phyloP scores from a whole-genome alignment of 345 rosid species.

The Toxicodendron radicans region DNA sequence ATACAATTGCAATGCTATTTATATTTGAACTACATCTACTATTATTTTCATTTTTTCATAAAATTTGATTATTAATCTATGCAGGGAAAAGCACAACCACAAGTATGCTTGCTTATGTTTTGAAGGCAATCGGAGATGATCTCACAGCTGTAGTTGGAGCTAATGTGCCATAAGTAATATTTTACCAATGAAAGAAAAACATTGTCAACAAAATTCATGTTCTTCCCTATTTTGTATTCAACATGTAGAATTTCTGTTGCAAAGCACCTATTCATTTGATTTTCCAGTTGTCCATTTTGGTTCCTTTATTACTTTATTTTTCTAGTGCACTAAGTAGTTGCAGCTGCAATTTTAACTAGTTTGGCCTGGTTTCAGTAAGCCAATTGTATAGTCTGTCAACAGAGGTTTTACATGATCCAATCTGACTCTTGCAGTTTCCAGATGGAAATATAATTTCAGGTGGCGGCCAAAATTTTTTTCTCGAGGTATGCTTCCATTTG shows the following conservation, averaged over 20 bases:
- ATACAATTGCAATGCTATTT: not conserved
- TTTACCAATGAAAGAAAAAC: not conserved
- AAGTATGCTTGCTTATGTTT: slow-evolving; percentile 39
- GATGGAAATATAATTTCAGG: slow-evolving; percentile 30
- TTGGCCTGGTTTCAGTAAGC: not conserved
- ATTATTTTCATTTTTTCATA: not conserved
- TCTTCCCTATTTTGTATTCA: not conserved
- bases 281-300: not conserved
- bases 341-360: not conserved
- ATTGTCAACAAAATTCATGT: not conserved
- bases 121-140: slow-evolving; percentile 36
- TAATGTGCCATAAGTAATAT: slow-evolving; percentile 31
- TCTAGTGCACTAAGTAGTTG: not conserved
- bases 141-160: slow-evolving; percentile 41
- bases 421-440: slow-evolving; percentile 27
- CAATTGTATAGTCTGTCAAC: not conserved
- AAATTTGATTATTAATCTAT: not conserved
- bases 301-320: not conserved
- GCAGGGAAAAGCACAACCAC: slow-evolving; percentile 42
- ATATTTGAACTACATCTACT: slow-evolving; percentile 7
- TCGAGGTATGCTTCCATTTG: slow-evolving; percentile 26
- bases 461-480: slow-evolving; percentile 31
- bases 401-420: not conserved
- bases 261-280: not conserved
- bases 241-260: not conserved